These are phyloP conservation scores for Mortierella sp. DNA, from an alignment of 371 early-diverging fungal species.

Conservation along the genomic window DNA sequence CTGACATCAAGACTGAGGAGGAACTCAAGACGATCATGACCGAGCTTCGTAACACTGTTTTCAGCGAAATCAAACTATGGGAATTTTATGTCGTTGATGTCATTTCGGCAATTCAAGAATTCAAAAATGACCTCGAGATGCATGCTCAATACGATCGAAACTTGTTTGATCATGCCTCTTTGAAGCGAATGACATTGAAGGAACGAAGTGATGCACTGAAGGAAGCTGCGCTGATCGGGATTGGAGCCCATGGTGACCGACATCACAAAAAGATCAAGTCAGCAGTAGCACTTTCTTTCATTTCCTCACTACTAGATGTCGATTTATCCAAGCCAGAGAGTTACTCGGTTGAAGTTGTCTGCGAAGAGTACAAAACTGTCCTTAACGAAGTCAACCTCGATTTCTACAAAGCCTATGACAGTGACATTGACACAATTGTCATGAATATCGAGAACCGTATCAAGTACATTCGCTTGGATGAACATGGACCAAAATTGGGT, in stretches of 20 bases:
- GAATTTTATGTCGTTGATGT: slow-evolving; percentile 89
- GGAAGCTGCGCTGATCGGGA: slow-evolving; percentile 33
- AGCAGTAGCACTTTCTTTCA: slow-evolving; percentile 56
- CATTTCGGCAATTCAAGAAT: slow-evolving; percentile 55
- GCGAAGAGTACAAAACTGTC: slow-evolving; percentile 60
- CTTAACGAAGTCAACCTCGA: slow-evolving; percentile 89
- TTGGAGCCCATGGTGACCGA: slow-evolving; percentile 40
- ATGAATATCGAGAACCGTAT: slow-evolving; percentile 83
- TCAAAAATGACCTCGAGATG: slow-evolving; percentile 58
- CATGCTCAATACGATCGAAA: slow-evolving; percentile 27
- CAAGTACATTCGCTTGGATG: slow-evolving; percentile 88
- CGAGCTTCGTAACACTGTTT: slow-evolving; percentile 66
- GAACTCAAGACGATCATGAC: slow-evolving; percentile 78
- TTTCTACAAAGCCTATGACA: slow-evolving; percentile 87
- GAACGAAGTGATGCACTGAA: slow-evolving; percentile 58
- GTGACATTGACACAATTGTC: slow-evolving; percentile 77
- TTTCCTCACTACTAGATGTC: slow-evolving; percentile 27
- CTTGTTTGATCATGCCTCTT: slow-evolving; percentile 46
- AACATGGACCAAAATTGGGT: slow-evolving; percentile 72
- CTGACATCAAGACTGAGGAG: slow-evolving; percentile 70
- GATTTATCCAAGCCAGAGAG: slow-evolving; percentile 19
- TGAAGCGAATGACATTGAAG: slow-evolving; percentile 56
- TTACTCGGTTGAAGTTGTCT: slow-evolving; percentile 43
- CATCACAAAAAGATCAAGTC: slow-evolving; percentile 58
- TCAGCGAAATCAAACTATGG: slow-evolving; percentile 85